Evolutionary conservation across 805 yeast genomes (phyloP).

Genomic region (Kregervanrija fluxuum): DNA sequence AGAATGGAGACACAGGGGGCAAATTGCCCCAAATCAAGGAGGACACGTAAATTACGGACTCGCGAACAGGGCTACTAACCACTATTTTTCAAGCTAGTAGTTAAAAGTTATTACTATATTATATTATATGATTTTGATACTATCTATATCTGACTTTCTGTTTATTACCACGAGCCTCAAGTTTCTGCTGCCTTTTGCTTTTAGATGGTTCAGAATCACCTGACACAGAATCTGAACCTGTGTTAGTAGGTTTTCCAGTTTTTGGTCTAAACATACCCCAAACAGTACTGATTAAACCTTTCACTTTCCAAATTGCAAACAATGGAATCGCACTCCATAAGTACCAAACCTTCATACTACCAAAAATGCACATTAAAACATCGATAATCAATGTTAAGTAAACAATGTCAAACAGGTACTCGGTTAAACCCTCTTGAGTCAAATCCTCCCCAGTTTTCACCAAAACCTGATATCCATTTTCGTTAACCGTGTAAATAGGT

Average conservation of each 20-base stretch:
- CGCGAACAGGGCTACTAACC: neutral
- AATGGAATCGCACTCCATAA: slow-evolving; percentile 45
- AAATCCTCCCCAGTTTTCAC: slow-evolving; percentile 55
- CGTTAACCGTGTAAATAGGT: slow-evolving; percentile 37
- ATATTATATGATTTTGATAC: no score
- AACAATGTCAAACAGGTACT: slow-evolving; percentile 63
- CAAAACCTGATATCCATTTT: slow-evolving; percentile 34
- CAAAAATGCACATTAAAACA: slow-evolving; percentile 44
- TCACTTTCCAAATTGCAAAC: slow-evolving; percentile 41
- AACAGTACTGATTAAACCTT: slow-evolving; percentile 29
- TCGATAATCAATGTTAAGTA: slow-evolving; percentile 58
- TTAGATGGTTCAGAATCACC: neutral
- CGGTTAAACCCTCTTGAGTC: slow-evolving; percentile 56
- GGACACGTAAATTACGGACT: slow-evolving; percentile 18
- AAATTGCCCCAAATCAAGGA: slow-evolving; percentile 3
- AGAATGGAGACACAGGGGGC: neutral
- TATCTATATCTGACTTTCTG: no score
- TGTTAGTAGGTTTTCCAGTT: neutral
- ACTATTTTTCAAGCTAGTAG: no score
- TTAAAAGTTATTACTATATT: no score
- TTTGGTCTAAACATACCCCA: slow-evolving; percentile 15
- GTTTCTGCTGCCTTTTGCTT: slow-evolving; percentile 4
- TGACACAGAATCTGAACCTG: slow-evolving; percentile 1
- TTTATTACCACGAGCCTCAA: neutral
- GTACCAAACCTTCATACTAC: slow-evolving; percentile 56